Percentiles rank a stretch among this genome's conserved stretches.
phyloP scores from a whole-genome alignment of 1,284 basidiomycete genomes.

The Abortiporus biennis region DNA sequence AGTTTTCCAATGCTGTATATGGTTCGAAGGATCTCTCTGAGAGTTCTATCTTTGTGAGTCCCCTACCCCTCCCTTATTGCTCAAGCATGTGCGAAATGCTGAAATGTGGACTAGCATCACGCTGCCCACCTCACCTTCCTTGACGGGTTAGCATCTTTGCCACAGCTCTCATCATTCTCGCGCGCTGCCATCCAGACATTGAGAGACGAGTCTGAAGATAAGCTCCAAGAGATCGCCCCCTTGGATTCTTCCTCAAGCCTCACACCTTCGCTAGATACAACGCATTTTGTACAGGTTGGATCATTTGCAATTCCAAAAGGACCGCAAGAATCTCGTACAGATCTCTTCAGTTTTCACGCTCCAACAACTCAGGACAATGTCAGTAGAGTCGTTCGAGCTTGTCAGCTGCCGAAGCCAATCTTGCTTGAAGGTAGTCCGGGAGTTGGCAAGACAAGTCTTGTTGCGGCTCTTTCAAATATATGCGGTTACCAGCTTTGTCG shows the following conservation, averaged over 20 bases:
- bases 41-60: slow-evolving; percentile 31
- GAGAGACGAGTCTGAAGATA: slow-evolving; percentile 40
- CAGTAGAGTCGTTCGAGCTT: slow-evolving; percentile 85
- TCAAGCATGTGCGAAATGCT: background rate
- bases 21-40: too few species aligned
- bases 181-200: slow-evolving; percentile 40
- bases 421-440: slow-evolving; percentile 97
- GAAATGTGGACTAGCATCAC: slow-evolving; percentile 55
- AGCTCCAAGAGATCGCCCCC: slow-evolving; percentile 49
- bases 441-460: slow-evolving; percentile 97
- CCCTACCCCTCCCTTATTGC: slow-evolving; percentile 69
- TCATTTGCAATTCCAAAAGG: slow-evolving; percentile 73
- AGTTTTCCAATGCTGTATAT: slow-evolving; percentile 74
- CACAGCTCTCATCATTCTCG: slow-evolving; percentile 59
- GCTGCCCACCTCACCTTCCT: slow-evolving; percentile 84
- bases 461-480: slow-evolving; percentile 82
- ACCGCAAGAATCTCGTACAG: slow-evolving; percentile 26
- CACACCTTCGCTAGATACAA: slow-evolving; percentile 28
- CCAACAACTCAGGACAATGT: slow-evolving; percentile 90
- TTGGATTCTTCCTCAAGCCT: slow-evolving; percentile 24
- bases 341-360: slow-evolving; percentile 80
- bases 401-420: slow-evolving; percentile 89
- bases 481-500: slow-evolving; percentile 81
- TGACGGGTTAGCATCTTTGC: slow-evolving; percentile 77
- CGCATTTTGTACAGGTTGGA: slow-evolving; percentile 56